Evolutionary conservation across 768 basidiomycete genomes (phyloP).

Genomic region (Roridomyces roridus): DNA sequence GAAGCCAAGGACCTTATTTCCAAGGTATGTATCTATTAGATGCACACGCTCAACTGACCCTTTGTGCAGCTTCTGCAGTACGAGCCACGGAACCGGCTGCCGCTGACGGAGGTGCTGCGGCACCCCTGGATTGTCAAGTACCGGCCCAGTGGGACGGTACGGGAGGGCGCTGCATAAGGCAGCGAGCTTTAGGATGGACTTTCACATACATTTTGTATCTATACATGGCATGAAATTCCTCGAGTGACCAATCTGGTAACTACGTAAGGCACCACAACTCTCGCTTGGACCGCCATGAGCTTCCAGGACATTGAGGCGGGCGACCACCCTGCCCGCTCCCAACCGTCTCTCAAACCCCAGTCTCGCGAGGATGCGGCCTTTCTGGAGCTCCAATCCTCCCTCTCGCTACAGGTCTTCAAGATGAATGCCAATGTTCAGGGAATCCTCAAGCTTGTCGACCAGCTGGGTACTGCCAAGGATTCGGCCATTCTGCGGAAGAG

Average conservation of each 20-base stretch:
- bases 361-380: conserved; percentile 78
- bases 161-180: too few species aligned
- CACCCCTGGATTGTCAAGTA: conserved; percentile 90
- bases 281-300: conserved; percentile 45
- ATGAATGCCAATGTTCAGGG: conserved; percentile 98
- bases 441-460: conserved; percentile 95
- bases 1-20: conserved; percentile 74
- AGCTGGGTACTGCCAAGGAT: conserved; percentile 86
- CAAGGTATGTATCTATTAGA: conserved; percentile 47
- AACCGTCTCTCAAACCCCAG: conserved; percentile 41
- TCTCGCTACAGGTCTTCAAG: conserved; percentile 97
- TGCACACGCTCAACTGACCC: conserved; percentile 5
- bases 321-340: conserved; percentile 40
- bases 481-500: conserved; percentile 80
- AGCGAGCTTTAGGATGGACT: too few species aligned
- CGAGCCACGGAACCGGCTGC: conserved; percentile 77
- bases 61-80: conserved; percentile 77
- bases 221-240: too few species aligned
- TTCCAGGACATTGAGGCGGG: conserved; percentile 65
- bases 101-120: conserved; percentile 72
- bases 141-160: conserved; percentile 49
- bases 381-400: conserved; percentile 73
- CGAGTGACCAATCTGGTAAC: too few species aligned
- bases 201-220: too few species aligned
- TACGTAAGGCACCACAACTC: not conserved